Percentiles rank a stretch among this genome's conserved stretches.
phyloP scores from a whole-genome alignment of 768 basidiomycete genomes.

The Mycena kentingensis region DNA sequence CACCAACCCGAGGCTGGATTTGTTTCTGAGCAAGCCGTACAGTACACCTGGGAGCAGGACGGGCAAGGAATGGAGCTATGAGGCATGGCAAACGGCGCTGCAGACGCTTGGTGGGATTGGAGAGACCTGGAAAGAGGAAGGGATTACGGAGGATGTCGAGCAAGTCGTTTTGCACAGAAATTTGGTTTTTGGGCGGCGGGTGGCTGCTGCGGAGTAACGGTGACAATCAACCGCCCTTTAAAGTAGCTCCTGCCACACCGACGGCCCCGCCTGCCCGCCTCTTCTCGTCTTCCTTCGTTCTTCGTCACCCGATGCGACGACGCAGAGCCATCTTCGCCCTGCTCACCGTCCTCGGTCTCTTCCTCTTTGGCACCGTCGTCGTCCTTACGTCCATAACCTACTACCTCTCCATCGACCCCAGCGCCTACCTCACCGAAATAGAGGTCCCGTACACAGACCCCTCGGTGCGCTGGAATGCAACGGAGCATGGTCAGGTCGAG shows the following conservation, averaged over 20 bases:
- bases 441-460: slow-evolving; percentile 66
- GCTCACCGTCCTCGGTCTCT: slow-evolving; percentile 44
- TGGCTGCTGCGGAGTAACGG: not conserved
- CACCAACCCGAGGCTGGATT: slow-evolving; percentile 49
- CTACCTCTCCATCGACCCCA: slow-evolving; percentile 79
- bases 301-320: slow-evolving; percentile 6
- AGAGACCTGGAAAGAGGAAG: slow-evolving; percentile 51
- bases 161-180: slow-evolving; percentile 12
- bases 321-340: slow-evolving; percentile 16
- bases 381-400: slow-evolving; percentile 91
- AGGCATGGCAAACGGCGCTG: slow-evolving; percentile 64
- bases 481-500: slow-evolving; percentile 64
- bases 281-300: not conserved
- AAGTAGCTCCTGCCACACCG: no score
- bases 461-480: slow-evolving; percentile 62
- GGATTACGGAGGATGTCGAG: slow-evolving; percentile 40
- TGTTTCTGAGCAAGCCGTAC: slow-evolving; percentile 55
- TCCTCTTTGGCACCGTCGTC: slow-evolving; percentile 84
- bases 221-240: no score
- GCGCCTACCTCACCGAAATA: slow-evolving; percentile 77
- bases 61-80: slow-evolving; percentile 75
- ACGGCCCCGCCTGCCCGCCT: no score
- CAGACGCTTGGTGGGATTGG: slow-evolving; percentile 50
- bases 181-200: slow-evolving; percentile 7
- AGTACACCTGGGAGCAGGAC: slow-evolving; percentile 53